Conservation (phyloP, 2,329 filamentous ascomycete species). For the Geosmithia putterillii region DNA sequence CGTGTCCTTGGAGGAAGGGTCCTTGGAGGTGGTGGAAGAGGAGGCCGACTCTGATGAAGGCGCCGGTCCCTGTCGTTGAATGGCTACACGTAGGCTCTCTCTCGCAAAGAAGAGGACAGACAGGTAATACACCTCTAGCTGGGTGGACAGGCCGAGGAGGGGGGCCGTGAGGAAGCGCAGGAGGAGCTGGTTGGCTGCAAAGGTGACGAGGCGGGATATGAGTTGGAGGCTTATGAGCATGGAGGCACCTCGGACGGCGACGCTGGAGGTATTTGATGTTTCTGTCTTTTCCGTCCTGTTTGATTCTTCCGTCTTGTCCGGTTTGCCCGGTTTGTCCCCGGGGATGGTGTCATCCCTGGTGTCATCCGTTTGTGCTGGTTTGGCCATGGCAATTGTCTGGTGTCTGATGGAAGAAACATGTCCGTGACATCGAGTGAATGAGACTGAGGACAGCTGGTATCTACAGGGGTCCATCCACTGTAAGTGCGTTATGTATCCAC, state of each 20-base stretch:
- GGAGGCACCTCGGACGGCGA: slow-evolving; percentile 57
- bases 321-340: too few species aligned
- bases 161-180: slow-evolving; percentile 79
- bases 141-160: slow-evolving; percentile 73
- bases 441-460: too few species aligned
- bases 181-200: slow-evolving; percentile 82
- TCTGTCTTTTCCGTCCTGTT: too few species aligned
- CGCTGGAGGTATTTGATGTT: neutral
- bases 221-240: slow-evolving; percentile 84
- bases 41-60: too few species aligned
- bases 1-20: slow-evolving; percentile 2
- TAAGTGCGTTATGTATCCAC: too few species aligned
- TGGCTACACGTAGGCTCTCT: slow-evolving; percentile 81
- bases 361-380: neutral
- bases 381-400: neutral
- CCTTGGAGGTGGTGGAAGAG: slow-evolving; percentile 4
- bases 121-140: slow-evolving; percentile 86
- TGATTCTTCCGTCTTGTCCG: too few species aligned
- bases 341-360: neutral
- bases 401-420: too few species aligned
- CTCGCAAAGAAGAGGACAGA: slow-evolving; percentile 90
- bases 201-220: slow-evolving; percentile 76
- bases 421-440: too few species aligned
- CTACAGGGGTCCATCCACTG: too few species aligned
- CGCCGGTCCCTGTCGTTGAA: slow-evolving; percentile 56